These are phyloP conservation scores for Mycocentrospora acerina DNA, from an alignment of 2,329 filamentous ascomycete genomes.

Conservation along the genomic window DNA sequence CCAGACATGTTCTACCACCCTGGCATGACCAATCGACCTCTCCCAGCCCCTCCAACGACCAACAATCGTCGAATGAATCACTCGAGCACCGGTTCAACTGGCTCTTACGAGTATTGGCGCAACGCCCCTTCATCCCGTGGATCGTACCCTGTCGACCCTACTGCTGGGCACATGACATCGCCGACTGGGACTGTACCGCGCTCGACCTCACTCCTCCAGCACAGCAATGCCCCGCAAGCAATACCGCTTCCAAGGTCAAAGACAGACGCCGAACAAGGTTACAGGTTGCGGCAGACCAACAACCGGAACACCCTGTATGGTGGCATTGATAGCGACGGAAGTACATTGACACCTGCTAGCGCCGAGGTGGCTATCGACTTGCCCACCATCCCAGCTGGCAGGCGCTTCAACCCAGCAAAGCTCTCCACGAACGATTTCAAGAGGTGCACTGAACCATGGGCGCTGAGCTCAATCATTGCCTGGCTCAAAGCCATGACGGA, in stretches of 20 bases:
- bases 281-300: conserved; percentile 43
- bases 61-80: conserved; percentile 48
- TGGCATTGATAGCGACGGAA: conserved; percentile 49
- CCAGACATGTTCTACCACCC: conserved; percentile 95
- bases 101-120: conserved; percentile 51
- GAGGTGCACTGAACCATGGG: conserved; percentile 88
- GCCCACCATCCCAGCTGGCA: conserved; percentile 76
- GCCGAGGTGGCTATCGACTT: conserved; percentile 68
- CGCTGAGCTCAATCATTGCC: conserved; percentile 78
- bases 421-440: conserved; percentile 78
- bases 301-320: conserved; percentile 41
- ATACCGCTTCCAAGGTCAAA: conserved; percentile 86
- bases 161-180: conserved; percentile 33
- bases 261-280: conserved; percentile 77
- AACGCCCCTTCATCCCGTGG: conserved; percentile 32
- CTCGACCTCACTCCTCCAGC: conserved; percentile 69
- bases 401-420: conserved; percentile 83
- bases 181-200: conserved; percentile 39
- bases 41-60: conserved; percentile 65
- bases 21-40: conserved; percentile 64
- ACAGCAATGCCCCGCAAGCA: conserved; percentile 76
- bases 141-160: conserved; percentile 36
- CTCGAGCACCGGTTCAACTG: conserved; percentile 34
- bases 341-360: conserved; percentile 55
- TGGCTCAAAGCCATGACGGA: conserved; percentile 92